Evolutionary conservation across 305 asterid genomes (phyloP), one percentile per base, ranked within the genome.

Genomic region (Fraxinus paxiana): DNA sequence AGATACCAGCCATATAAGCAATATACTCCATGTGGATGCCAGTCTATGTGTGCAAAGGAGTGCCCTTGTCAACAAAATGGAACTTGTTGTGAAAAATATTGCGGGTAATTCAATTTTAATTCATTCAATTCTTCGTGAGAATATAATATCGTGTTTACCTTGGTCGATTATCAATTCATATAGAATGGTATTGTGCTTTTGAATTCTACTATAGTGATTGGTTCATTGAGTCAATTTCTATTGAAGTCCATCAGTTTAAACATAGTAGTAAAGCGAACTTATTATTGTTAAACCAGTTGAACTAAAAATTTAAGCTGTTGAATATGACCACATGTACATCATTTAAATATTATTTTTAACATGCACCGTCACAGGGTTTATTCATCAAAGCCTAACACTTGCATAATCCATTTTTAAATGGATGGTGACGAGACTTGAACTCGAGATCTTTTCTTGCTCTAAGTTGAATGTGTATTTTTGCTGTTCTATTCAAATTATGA

Each of bases 11-110:
- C 96, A 18, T 88, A 87, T 75, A 91, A 88, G 76, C 98, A 90
- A 78, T 94, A 90, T 83, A 72, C 83, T 82, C 99, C 99, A 56
- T 96, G 99, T 85, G 88, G 87, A 51, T 96, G 99, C 88, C 89
- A 90, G 87, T 85, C 97, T 17, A 80, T 86, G 70, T 96, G 98
- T 79, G 99, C 98, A 80, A 94, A 96, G 91, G 87, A 93, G 77
- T 96, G 99, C 85, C 90, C 99, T 83, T 96, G 99, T 86, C 89
- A 88, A 59, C 92, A 86, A 86, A 92, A 83, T 69, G 96, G 97
- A 80, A 92, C 93, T 78, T 91, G 97, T 89, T 96, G 99, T 72
- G 99, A 96, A 84, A 96, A 96, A 86, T 96, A 96, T 84, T 94
- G 99, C 87, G 98, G 99, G 99, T 93, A 90, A 37, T 82, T 43